These are phyloP conservation scores for Moesziomyces globuligerus DNA, from an alignment of 1,284 basidiomycete genomes.

Conservation along the genomic window DNA sequence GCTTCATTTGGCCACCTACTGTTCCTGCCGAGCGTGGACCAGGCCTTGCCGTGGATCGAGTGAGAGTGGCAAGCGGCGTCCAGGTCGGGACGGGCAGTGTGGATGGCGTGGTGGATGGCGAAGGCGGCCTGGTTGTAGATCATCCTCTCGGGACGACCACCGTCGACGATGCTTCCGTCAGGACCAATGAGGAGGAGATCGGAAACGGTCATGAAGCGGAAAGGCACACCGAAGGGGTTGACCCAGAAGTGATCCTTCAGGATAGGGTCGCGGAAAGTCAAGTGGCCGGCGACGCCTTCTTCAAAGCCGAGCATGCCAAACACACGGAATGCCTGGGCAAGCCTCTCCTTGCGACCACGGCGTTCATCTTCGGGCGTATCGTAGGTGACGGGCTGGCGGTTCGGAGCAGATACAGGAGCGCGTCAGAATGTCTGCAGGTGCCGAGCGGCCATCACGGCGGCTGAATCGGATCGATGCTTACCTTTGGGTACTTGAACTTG, in stretches of 20 bases:
- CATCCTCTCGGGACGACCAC: slow-evolving; percentile 53
- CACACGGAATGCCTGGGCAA: slow-evolving; percentile 72
- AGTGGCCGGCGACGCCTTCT: slow-evolving; percentile 72
- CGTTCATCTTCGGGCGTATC: slow-evolving; percentile 70
- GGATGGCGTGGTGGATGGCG: slow-evolving; percentile 73
- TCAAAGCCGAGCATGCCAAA: slow-evolving; percentile 73
- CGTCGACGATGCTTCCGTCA: slow-evolving; percentile 48
- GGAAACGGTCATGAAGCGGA: slow-evolving; percentile 50
- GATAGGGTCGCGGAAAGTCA: slow-evolving; percentile 74
- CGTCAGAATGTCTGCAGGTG: too few species aligned
- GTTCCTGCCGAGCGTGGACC: slow-evolving; percentile 73
- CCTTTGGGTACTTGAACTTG: slow-evolving; percentile 51
- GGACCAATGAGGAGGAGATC: slow-evolving; percentile 56
- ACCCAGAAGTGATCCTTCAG: slow-evolving; percentile 72
- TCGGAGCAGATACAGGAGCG: too few species aligned
- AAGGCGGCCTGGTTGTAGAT: slow-evolving; percentile 70
- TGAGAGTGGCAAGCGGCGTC: slow-evolving; percentile 76
- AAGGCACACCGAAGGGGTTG: slow-evolving; percentile 55
- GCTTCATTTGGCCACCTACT: slow-evolving; percentile 57
- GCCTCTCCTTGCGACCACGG: slow-evolving; percentile 72
- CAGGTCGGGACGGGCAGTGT: slow-evolving; percentile 74
- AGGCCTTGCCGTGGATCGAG: slow-evolving; percentile 73
- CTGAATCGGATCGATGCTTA: slow-evolving; percentile 16
- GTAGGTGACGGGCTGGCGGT: slow-evolving; percentile 66
- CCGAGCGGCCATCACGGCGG: too few species aligned